These are phyloP conservation scores for Leptodermis oblonga DNA, from an alignment of 257 asterid genomes.

Conservation along the genomic window DNA sequence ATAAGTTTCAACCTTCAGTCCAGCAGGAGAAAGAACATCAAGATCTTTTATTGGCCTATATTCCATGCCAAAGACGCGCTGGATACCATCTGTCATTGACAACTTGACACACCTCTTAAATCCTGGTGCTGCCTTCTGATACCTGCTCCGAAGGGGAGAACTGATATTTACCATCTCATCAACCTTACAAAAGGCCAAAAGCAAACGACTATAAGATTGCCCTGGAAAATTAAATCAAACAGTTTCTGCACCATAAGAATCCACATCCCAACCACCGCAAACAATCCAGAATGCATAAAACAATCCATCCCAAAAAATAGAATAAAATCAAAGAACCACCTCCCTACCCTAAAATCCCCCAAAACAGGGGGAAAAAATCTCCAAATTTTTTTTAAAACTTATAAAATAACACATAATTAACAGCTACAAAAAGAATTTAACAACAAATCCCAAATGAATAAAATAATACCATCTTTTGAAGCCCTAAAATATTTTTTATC, in stretches of 20 bases:
- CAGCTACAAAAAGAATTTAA: not conserved
- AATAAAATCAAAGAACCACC: not conserved
- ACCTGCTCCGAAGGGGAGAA: slow-evolving; percentile 74
- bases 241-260: not conserved
- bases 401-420: no score
- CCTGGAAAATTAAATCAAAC: not conserved
- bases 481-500: not conserved
- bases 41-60: slow-evolving; percentile 84
- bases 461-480: not conserved
- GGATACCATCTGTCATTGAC: slow-evolving; percentile 93
- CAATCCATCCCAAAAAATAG: not conserved
- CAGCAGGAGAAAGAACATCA: slow-evolving; percentile 68
- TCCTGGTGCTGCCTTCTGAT: slow-evolving; percentile 72
- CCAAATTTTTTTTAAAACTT: no score
- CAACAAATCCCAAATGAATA: not conserved
- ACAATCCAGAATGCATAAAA: not conserved
- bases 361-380: not conserved
- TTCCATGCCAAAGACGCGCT: slow-evolving; percentile 93
- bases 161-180: slow-evolving; percentile 91
- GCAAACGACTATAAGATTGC: not conserved
- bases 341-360: not conserved
- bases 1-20: slow-evolving; percentile 57
- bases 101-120: slow-evolving; percentile 84
- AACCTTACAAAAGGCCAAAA: slow-evolving; percentile 41
- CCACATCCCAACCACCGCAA: not conserved